Evolutionary conservation across 345 rosid genomes (phyloP), one percentile per base, ranked within the genome.

Genomic region (Populus ilicifolia): DNA sequence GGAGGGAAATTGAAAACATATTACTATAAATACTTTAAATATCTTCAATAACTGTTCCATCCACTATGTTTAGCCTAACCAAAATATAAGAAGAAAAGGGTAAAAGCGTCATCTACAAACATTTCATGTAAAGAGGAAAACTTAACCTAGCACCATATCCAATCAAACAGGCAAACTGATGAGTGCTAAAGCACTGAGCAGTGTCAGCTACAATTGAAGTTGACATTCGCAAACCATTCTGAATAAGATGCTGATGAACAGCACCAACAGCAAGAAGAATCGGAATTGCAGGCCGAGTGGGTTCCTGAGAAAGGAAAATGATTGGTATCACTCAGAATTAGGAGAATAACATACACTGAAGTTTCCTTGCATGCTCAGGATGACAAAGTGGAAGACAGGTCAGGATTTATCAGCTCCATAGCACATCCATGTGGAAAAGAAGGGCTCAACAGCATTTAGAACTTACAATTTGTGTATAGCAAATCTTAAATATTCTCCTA

Each of bases 151-250:
- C 99, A 72, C 99, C 99, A 86, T 92, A 93, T 83, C 98, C 99
- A 77, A 96, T 91, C 85, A 96, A 81, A 88, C 99, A 93, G 69
- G 98, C 98, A 81, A 96, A 96, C 56, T 96, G 99, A 91, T 96
- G 99, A 6, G 99, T 96, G 82, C 98, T 96, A 87, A 96, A 96
- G 84, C 99, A 96, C 81, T 96, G 99, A 41, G 98, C 98, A 38
- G 97, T 96, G 75, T 96, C 98, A 41, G 95, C 98, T 70, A 96
- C 87, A 68, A 96, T 91, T 72, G 98, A 96, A 83, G 96, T 92
- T 74, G 96, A 93, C 97, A 91, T 92, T 64, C 99, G 86, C 84
- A 93, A 80, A 68, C 99, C 98, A 79, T 96, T 96, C 84, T 96
- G 94, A 83, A 96, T 93, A 81, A 96, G 99, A 90, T 96, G 99